These are phyloP conservation scores for Yamadazyma endophytica DNA, from an alignment of 805 yeast genomes.

Conservation along the genomic window DNA sequence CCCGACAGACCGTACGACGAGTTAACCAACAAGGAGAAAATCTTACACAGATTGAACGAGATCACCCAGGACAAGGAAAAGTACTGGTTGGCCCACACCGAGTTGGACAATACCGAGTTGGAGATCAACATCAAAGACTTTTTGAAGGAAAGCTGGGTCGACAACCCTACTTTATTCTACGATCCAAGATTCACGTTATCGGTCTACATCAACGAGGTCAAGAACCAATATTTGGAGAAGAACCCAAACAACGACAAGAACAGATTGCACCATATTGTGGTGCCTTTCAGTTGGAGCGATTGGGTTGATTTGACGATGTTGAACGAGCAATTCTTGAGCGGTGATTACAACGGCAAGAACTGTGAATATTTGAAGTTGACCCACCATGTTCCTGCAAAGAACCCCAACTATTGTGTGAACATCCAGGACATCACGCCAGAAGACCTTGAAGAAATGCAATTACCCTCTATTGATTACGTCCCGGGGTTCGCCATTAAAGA, in stretches of 20 bases:
- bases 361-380: conserved; percentile 19
- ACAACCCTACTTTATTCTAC: conserved; percentile 27
- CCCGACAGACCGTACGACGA: conserved; percentile 15
- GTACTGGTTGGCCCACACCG: conserved; percentile 25
- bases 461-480: conserved; percentile 17
- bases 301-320: conserved; percentile 48
- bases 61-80: conserved; percentile 16
- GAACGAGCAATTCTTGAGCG: conserved; percentile 23
- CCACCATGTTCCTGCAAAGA: conserved; percentile 15
- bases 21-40: conserved; percentile 12
- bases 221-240: conserved; percentile 12
- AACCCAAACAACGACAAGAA: conserved; percentile 7
- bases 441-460: conserved; percentile 18
- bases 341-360: conserved; percentile 12
- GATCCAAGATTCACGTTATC: conserved; percentile 59
- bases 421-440: conserved; percentile 15
- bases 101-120: conserved; percentile 16
- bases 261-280: conserved; percentile 11
- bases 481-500: conserved; percentile 37
- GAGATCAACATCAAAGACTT: conserved; percentile 16
- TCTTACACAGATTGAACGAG: conserved; percentile 16
- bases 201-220: conserved; percentile 41
- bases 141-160: conserved; percentile 11
- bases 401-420: conserved; percentile 26
- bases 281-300: conserved; percentile 50